Evolutionary conservation across 1,284 basidiomycete genomes (phyloP).

Genomic region (Lignosus rhinocerotis): DNA sequence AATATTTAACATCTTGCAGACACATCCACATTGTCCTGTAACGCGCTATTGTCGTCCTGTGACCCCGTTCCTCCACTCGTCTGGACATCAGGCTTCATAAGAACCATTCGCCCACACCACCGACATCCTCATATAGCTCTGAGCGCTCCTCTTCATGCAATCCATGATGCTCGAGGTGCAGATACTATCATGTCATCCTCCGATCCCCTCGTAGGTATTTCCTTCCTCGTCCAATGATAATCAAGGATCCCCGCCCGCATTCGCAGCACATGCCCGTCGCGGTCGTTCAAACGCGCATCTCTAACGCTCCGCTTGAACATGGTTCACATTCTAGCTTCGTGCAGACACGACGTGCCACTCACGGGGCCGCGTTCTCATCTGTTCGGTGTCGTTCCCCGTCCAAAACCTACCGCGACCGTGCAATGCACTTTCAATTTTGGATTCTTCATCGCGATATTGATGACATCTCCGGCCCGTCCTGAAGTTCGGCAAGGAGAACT

Average conservation of each 20-base stretch:
- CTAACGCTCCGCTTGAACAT: slow-evolving; percentile 15
- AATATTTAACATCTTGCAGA: slow-evolving; percentile 5
- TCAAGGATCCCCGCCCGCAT: slow-evolving; percentile 4
- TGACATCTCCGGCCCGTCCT: background rate
- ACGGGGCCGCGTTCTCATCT: slow-evolving; percentile 15
- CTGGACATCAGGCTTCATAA: slow-evolving; percentile 13
- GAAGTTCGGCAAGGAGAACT: background rate
- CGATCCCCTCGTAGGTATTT: slow-evolving; percentile 23
- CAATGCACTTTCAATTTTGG: background rate
- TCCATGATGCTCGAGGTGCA: slow-evolving; percentile 24
- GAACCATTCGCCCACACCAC: slow-evolving; percentile 17
- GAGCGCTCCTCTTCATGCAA: slow-evolving; percentile 17
- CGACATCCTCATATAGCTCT: slow-evolving; percentile 13
- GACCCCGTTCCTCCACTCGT: slow-evolving; percentile 8
- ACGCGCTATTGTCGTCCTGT: slow-evolving; percentile 8
- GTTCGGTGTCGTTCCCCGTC: background rate
- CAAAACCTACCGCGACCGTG: background rate
- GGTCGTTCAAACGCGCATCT: slow-evolving; percentile 16
- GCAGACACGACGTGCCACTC: slow-evolving; percentile 8
- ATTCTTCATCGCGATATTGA: slow-evolving; percentile 1
- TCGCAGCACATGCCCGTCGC: slow-evolving; percentile 24
- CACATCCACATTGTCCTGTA: background rate
- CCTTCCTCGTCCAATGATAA: slow-evolving; percentile 18
- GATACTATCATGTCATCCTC: slow-evolving; percentile 28
- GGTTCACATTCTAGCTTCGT: slow-evolving; percentile 19